Percentiles rank a stretch among this genome's conserved stretches.
Conservation (phyloP, 2,329 filamentous ascomycete genomes). For the Colletotrichum sojae region DNA sequence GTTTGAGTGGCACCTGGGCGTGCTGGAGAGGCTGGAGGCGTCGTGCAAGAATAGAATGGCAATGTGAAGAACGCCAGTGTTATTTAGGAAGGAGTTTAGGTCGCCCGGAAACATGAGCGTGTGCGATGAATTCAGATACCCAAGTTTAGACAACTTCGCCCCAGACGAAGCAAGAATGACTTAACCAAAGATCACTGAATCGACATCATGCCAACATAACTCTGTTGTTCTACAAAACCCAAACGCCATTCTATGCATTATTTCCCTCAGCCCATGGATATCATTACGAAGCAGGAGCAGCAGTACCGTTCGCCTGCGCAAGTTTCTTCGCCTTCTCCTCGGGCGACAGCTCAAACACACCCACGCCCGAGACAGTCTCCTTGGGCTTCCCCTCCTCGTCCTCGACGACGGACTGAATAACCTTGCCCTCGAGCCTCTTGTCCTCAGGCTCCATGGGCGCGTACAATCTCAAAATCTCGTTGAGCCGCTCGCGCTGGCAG, state of each 20-base stretch:
- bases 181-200: too few relatives aligned
- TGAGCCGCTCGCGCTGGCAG: slow-evolving; percentile 62
- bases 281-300: slow-evolving; percentile 23
- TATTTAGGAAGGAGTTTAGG: too few relatives aligned
- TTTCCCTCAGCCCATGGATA: rapidly evolving
- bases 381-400: slow-evolving; percentile 19
- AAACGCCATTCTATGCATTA: slow-evolving; percentile 24
- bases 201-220: too few relatives aligned
- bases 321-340: slow-evolving; percentile 44
- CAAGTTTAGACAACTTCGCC: too few relatives aligned
- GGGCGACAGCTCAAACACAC: slow-evolving; percentile 48
- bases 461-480: slow-evolving; percentile 48
- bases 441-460: slow-evolving; percentile 46
- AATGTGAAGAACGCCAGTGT: not conserved
- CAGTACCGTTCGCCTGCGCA: slow-evolving; percentile 7
- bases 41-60: slow-evolving; percentile 25
- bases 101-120: too few relatives aligned
- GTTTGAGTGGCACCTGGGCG: slow-evolving; percentile 44
- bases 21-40: slow-evolving; percentile 42
- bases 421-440: slow-evolving; percentile 45
- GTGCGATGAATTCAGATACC: too few relatives aligned
- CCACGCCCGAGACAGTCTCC: slow-evolving; percentile 46
- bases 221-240: not conserved
- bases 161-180: too few relatives aligned
- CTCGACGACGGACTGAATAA: slow-evolving; percentile 43